A percentile compares a stretch with the other conserved stretches of the same genome.
Conservation (phyloP, 2,329 filamentous ascomycete species). For the Epichloe coenophiala region DNA sequence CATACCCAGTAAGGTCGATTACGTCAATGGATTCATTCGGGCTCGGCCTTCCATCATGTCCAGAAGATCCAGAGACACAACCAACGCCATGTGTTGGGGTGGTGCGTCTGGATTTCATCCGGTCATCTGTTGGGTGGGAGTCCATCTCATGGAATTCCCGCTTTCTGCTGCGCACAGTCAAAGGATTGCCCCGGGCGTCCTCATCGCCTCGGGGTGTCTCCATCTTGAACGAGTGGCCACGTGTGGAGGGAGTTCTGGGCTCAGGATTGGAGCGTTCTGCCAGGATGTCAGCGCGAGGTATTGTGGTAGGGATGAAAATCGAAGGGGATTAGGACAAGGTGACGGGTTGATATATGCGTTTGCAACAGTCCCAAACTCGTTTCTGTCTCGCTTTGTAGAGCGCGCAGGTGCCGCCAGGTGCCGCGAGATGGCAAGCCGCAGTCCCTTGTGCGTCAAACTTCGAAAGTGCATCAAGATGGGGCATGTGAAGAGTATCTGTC, state of each 20-base stretch:
- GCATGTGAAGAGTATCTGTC: not conserved
- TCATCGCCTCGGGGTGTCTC: not conserved
- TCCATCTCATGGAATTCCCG: conserved; percentile 12
- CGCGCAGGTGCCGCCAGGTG: not conserved
- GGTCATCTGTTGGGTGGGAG: conserved; percentile 5
- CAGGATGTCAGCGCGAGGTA: not conserved
- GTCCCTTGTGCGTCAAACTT: not conserved
- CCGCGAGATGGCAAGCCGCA: not conserved
- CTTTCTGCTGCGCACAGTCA: conserved; percentile 17
- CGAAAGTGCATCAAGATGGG: not conserved
- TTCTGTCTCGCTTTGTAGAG: not conserved
- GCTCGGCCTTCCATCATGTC: not conserved
- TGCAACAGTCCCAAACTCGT: not conserved
- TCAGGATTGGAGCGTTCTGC: not conserved
- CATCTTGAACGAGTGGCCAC: not conserved
- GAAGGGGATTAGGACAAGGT: not conserved
- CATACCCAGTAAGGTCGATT: conserved; percentile 31
- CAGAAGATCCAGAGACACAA: not conserved
- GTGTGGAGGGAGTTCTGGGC: not conserved
- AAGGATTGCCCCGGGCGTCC: conserved; percentile 4
- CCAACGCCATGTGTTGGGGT: conserved; percentile 9
- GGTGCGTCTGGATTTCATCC: conserved; percentile 22
- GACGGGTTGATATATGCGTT: not conserved
- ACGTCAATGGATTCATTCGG: conserved; percentile 12
- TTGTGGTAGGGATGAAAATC: not conserved